Conservation (phyloP, 768 basidiomycete species). For the Suillus fuscotomentosus region DNA sequence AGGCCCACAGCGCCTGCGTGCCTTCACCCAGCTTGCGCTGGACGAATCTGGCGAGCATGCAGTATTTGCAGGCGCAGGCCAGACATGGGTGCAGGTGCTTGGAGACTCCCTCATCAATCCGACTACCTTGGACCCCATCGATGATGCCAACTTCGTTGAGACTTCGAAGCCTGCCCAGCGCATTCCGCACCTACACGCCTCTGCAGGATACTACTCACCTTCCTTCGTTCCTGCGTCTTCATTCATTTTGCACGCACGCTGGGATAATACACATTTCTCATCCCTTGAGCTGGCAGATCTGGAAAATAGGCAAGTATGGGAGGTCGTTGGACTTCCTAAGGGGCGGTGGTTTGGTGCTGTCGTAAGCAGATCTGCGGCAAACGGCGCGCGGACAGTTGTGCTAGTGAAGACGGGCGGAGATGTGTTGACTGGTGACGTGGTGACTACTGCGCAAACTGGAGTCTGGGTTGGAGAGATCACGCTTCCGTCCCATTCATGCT, state of each 20-base stretch:
- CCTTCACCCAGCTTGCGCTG: conserved; percentile 60
- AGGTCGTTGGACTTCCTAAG: conserved; percentile 55
- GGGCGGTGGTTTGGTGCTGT: conserved; percentile 66
- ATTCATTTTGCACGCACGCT: conserved; percentile 61
- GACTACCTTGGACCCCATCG: neutral
- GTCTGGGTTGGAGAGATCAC: conserved; percentile 63
- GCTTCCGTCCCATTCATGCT: conserved; percentile 39
- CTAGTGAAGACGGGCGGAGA: conserved; percentile 65
- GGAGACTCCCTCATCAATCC: conserved; percentile 41
- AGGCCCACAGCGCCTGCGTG: conserved; percentile 53
- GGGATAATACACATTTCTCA: conserved; percentile 64
- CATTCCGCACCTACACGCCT: conserved; percentile 47
- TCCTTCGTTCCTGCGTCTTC: conserved; percentile 44
- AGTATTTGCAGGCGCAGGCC: conserved; percentile 68
- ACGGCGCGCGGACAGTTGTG: conserved; percentile 47
- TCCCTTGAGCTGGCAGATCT: conserved; percentile 65
- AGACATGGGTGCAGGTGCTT: conserved; percentile 50
- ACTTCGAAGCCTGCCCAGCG: conserved; percentile 33
- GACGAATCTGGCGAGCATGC: conserved; percentile 53
- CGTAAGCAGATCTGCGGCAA: conserved; percentile 45
- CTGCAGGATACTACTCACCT: conserved; percentile 63
- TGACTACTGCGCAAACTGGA: conserved; percentile 63
- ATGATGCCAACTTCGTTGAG: conserved; percentile 8
- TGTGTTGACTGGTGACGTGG: conserved; percentile 56
- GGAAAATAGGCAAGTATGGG: conserved; percentile 39